Percentiles rank a stretch among this genome's conserved stretches.
phyloP scores from a whole-genome alignment of 495 filamentous ascomycete genomes.

The Pyronema domesticum region DNA sequence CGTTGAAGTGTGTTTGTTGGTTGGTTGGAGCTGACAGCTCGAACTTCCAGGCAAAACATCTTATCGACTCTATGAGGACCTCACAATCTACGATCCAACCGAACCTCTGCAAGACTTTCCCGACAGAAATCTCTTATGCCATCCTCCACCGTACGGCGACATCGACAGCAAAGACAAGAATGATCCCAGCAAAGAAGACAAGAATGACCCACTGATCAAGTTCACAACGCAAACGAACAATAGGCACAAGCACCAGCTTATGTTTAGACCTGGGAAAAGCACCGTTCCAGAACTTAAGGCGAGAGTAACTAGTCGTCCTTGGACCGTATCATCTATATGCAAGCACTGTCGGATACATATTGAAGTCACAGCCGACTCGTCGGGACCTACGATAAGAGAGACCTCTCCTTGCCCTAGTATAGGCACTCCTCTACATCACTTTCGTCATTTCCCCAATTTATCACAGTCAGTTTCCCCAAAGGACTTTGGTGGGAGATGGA shows the following conservation, averaged over 20 bases:
- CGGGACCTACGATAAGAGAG: slow-evolving; percentile 6
- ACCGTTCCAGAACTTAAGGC: background rate
- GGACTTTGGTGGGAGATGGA: slow-evolving; percentile 5
- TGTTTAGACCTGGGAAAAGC: background rate
- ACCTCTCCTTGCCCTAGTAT: slow-evolving; percentile 10
- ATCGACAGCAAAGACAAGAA: background rate
- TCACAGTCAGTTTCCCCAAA: background rate
- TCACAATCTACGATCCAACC: slow-evolving; percentile 15
- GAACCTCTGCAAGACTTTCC: background rate
- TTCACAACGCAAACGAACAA: background rate
- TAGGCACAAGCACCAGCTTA: background rate
- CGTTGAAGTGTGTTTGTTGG: too few relatives aligned
- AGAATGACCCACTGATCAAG: background rate
- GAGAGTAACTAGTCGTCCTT: slow-evolving; percentile 1
- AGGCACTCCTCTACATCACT: slow-evolving; percentile 19
- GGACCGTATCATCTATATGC: slow-evolving; percentile 15
- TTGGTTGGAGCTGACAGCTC: background rate
- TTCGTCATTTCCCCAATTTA: slow-evolving; percentile 12
- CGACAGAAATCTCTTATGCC: slow-evolving; percentile 10
- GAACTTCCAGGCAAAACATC: slow-evolving; percentile 4
- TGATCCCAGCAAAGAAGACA: background rate
- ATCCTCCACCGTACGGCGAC: slow-evolving; percentile 1
- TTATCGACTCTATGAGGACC: slow-evolving; percentile 17
- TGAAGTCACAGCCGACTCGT: slow-evolving; percentile 12
- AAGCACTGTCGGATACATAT: slow-evolving; percentile 18